phyloP scores from a whole-genome alignment of 768 basidiomycete species.

The Austroboletus eburneus region DNA sequence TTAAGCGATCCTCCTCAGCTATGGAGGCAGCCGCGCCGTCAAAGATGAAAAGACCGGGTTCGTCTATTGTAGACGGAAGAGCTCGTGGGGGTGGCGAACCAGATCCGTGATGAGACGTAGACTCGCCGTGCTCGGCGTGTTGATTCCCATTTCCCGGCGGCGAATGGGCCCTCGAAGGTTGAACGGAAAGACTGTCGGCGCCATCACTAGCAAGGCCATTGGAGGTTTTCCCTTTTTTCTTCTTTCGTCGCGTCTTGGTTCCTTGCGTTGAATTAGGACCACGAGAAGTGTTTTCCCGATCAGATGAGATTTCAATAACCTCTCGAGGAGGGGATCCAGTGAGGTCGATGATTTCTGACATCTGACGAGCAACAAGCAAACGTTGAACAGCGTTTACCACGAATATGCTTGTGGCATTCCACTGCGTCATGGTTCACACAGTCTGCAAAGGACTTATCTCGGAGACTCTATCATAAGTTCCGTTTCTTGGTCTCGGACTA shows the following conservation, averaged over 20 bases:
- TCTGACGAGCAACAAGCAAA: slow-evolving; percentile 1
- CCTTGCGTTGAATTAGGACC: slow-evolving; percentile 7
- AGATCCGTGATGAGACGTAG: slow-evolving; percentile 34
- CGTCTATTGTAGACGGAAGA: slow-evolving; percentile 15
- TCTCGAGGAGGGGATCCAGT: slow-evolving; percentile 28
- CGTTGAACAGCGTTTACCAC: neutral
- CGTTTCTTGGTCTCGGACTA: too few species aligned
- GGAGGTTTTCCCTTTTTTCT: slow-evolving; percentile 24
- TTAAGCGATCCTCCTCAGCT: slow-evolving; percentile 21
- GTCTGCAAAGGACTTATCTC: too few species aligned
- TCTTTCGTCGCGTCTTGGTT: slow-evolving; percentile 24
- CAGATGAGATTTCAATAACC: slow-evolving; percentile 31
- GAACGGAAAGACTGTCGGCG: slow-evolving; percentile 14
- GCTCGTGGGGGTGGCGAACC: slow-evolving; percentile 32
- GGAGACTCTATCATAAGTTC: too few species aligned
- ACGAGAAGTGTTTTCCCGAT: slow-evolving; percentile 10
- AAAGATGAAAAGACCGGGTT: slow-evolving; percentile 42
- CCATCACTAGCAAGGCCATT: slow-evolving; percentile 14
- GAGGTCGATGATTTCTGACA: slow-evolving; percentile 34
- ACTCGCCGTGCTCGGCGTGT: slow-evolving; percentile 2
- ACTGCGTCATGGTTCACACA: too few species aligned
- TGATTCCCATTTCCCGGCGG: slow-evolving; percentile 8
- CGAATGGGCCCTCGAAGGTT: slow-evolving; percentile 19
- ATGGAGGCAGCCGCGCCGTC: slow-evolving; percentile 43
- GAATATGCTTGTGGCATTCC: too few species aligned